Evolutionary conservation across 2,329 filamentous ascomycete genomes (phyloP).

Genomic region (Fusarium nanum): DNA sequence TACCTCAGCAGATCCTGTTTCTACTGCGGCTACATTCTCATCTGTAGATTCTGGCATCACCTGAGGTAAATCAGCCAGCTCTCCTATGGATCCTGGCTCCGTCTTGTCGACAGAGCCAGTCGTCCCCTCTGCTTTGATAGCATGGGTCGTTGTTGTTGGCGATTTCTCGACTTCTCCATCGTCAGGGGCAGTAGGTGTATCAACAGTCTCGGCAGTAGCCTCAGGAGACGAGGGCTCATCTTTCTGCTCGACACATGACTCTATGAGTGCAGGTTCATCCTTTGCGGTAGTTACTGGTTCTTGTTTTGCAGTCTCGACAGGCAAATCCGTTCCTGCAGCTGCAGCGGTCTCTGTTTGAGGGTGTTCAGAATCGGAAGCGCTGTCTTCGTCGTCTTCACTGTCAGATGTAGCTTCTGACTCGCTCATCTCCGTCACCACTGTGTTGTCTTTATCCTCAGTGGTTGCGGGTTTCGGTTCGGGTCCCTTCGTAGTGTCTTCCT

Average conservation of each 20-base stretch:
- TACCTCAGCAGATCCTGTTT: neutral
- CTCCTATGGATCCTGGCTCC: neutral
- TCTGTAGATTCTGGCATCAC: slow-evolving; percentile 2
- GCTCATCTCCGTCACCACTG: neutral
- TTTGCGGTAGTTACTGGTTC: slow-evolving; percentile 1
- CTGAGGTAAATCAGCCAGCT: slow-evolving; percentile 3
- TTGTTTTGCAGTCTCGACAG: neutral
- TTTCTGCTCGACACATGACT: slow-evolving; percentile 9
- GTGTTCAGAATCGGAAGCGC: slow-evolving; percentile 5
- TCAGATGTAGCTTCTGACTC: slow-evolving; percentile 1
- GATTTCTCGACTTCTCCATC: neutral
- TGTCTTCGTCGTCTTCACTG: slow-evolving; percentile 1
- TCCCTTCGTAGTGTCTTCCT: slow-evolving; percentile 1
- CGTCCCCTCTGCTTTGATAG: neutral
- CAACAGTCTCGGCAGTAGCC: neutral
- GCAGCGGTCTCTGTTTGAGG: slow-evolving; percentile 4
- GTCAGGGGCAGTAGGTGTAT: slow-evolving; percentile 7
- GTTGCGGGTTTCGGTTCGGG: slow-evolving; percentile 6
- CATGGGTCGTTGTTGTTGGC: neutral
- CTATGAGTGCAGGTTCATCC: neutral
- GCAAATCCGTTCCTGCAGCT: slow-evolving; percentile 3
- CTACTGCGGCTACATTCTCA: slow-evolving; percentile 14
- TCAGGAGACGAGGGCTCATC: slow-evolving; percentile 18
- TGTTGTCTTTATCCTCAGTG: slow-evolving; percentile 5
- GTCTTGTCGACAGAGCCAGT: slow-evolving; percentile 4